Conservation (phyloP, 2,329 filamentous ascomycete genomes). For the Beauveria pseudobassiana region DNA sequence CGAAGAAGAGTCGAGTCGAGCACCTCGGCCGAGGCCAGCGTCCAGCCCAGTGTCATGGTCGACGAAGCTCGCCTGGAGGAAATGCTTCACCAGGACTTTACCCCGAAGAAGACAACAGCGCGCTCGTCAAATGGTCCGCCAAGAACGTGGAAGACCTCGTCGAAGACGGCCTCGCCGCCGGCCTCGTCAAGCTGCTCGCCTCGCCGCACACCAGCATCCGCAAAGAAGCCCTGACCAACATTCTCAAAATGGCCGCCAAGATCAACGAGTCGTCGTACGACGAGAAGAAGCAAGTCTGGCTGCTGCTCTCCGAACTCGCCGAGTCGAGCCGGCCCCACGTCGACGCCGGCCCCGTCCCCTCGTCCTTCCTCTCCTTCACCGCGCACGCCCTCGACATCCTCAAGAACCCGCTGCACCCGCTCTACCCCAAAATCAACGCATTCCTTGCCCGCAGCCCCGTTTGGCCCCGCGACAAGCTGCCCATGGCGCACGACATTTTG, state of each 20-base stretch:
- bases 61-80: constrained; percentile 40
- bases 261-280: constrained; percentile 62
- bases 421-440: constrained; percentile 80
- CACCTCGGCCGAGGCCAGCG: not conserved
- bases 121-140: constrained; percentile 58
- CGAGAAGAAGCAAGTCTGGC: constrained; percentile 70
- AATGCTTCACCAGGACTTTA: constrained; percentile 42
- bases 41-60: constrained; percentile 14
- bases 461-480: constrained; percentile 68
- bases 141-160: constrained; percentile 74
- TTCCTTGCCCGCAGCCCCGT: constrained; percentile 72
- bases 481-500: constrained; percentile 58
- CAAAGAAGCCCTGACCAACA: constrained; percentile 64
- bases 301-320: constrained; percentile 70
- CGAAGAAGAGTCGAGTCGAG: not conserved
- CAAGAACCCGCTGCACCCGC: constrained; percentile 66
- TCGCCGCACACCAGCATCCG: constrained; percentile 70
- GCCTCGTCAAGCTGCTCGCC: constrained; percentile 66
- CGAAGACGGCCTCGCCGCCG: constrained; percentile 65
- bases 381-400: constrained; percentile 62
- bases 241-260: constrained; percentile 57
- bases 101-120: constrained; percentile 41
- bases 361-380: constrained; percentile 69
- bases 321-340: constrained; percentile 60
- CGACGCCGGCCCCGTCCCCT: constrained; percentile 55